These are phyloP conservation scores for Clarkia xantiana DNA, from an alignment of 345 rosid genomes.

Conservation along the genomic window DNA sequence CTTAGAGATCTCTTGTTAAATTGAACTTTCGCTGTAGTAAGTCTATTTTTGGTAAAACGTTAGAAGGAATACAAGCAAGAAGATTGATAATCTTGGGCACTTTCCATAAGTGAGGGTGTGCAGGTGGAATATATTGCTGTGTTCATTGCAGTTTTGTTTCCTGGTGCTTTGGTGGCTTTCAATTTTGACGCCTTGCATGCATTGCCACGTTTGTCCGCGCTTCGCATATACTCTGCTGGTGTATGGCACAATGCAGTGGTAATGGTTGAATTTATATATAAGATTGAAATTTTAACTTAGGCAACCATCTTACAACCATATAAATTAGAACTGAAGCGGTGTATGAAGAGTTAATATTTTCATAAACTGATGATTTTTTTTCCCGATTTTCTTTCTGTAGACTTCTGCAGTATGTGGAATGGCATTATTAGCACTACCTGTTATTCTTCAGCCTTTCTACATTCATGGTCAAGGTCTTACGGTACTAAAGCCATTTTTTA, in stretches of 20 bases:
- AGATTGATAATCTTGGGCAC: slow-evolving; percentile 33
- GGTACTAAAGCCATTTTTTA: slow-evolving; percentile 22
- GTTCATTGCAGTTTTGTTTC: slow-evolving; percentile 69
- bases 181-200: slow-evolving; percentile 43
- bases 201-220: slow-evolving; percentile 35
- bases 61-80: slow-evolving; percentile 6
- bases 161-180: slow-evolving; percentile 89
- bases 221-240: slow-evolving; percentile 81
- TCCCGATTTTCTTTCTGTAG: slow-evolving; percentile 9
- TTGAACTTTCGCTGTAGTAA: neutral
- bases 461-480: slow-evolving; percentile 38
- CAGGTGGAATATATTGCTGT: slow-evolving; percentile 69
- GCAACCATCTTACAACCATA: too few species aligned
- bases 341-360: neutral
- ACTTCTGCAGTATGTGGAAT: slow-evolving; percentile 56
- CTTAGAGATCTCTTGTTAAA: too few species aligned
- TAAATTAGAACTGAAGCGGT: too few species aligned
- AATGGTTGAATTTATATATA: neutral
- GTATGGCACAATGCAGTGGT: slow-evolving; percentile 97
- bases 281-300: too few species aligned
- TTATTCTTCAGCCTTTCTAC: slow-evolving; percentile 46
- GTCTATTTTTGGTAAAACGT: neutral
- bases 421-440: slow-evolving; percentile 40
- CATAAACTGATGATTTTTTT: neutral
- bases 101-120: slow-evolving; percentile 50